phyloP scores from a whole-genome alignment of 495 filamentous ascomycete species.

The Aspergillus nanangensis region DNA sequence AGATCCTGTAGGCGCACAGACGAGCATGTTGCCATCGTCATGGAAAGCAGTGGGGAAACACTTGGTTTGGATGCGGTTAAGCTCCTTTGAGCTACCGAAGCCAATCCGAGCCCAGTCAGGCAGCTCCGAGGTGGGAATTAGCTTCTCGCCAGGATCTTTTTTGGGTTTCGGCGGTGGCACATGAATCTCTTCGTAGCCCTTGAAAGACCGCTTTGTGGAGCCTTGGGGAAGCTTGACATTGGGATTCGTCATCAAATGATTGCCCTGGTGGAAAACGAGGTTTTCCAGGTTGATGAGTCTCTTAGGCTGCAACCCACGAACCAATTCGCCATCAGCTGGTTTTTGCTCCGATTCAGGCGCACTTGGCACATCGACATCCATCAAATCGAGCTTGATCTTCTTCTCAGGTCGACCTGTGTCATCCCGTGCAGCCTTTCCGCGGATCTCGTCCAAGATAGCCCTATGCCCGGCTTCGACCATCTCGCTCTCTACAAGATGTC shows the following conservation, averaged over 20 bases:
- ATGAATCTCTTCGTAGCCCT: conserved; percentile 97
- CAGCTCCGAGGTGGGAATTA: conserved; percentile 77
- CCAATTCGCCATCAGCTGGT: conserved; percentile 59
- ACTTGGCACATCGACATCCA: conserved; percentile 83
- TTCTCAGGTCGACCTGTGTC: conserved; percentile 55
- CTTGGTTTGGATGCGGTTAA: conserved; percentile 93
- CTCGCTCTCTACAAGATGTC: conserved; percentile 74
- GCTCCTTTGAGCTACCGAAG: conserved; percentile 72
- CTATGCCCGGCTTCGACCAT: conserved; percentile 87
- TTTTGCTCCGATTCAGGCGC: conserved; percentile 47
- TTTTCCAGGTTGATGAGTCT: conserved; percentile 91
- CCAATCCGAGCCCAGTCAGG: conserved; percentile 88
- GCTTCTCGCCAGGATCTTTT: conserved; percentile 70
- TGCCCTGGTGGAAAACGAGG: conserved; percentile 94
- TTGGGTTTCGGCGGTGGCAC: conserved; percentile 87
- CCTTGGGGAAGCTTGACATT: conserved; percentile 94
- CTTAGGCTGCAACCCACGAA: conserved; percentile 82
- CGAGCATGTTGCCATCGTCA: conserved; percentile 94
- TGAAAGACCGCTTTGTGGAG: conserved; percentile 89
- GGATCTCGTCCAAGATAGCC: conserved; percentile 80
- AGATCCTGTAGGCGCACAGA: conserved; percentile 95
- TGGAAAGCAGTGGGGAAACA: conserved; percentile 89
- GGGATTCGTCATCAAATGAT: conserved; percentile 97
- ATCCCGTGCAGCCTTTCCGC: conserved; percentile 56
- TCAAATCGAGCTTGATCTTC: conserved; percentile 78